These are phyloP conservation scores for Trichoderma aggressivum DNA, from an alignment of 2,329 filamentous ascomycete genomes.

Conservation along the genomic window DNA sequence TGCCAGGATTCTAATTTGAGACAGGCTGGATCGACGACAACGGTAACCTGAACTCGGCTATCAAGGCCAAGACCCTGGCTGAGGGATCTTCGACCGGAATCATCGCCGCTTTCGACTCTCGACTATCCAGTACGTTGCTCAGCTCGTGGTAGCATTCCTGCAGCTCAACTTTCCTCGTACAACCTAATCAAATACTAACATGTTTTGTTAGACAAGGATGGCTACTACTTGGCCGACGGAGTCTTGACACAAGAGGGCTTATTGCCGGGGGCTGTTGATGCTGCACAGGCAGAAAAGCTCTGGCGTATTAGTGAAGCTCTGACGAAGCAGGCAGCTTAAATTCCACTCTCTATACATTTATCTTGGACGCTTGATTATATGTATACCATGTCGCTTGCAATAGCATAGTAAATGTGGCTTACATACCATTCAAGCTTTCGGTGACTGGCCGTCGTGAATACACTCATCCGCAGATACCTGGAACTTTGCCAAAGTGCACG, in stretches of 20 bases:
- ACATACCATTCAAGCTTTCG: not conserved
- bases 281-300: not conserved
- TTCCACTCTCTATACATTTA: not conserved
- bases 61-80: not conserved
- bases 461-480: not conserved
- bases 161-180: not conserved
- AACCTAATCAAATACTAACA: not conserved
- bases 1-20: not conserved
- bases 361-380: not conserved
- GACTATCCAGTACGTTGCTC: not conserved
- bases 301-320: not conserved
- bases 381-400: not conserved
- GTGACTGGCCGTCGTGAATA: too few species aligned
- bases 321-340: not conserved
- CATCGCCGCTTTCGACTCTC: not conserved
- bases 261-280: not conserved
- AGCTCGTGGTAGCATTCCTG: not conserved
- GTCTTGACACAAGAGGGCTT: not conserved
- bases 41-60: not conserved
- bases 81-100: not conserved
- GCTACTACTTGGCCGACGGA: slow-evolving; percentile 1
- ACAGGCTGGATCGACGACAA: not conserved
- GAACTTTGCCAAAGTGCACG: too few species aligned
- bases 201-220: not conserved
- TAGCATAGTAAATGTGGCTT: not conserved